These are phyloP conservation scores for Beta vulgaris DNA, from an alignment of 148 eudicot species.

Conservation along the genomic window DNA sequence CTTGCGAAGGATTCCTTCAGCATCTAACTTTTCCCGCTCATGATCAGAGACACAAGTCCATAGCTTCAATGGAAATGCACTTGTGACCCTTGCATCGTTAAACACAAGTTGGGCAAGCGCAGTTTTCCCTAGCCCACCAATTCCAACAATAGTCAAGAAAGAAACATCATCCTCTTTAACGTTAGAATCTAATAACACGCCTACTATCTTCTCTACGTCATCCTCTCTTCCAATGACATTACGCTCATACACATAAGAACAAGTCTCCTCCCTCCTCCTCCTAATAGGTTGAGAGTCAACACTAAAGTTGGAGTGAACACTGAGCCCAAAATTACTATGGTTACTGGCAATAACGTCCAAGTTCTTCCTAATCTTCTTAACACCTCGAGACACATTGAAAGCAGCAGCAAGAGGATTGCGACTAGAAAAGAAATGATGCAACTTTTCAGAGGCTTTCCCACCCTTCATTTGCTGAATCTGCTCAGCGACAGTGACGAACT, in stretches of 20 bases:
- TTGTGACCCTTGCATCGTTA: constrained; percentile 14
- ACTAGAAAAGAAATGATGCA: not conserved
- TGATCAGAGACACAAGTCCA: constrained; percentile 24
- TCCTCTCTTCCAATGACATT: constrained; percentile 25
- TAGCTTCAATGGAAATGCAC: constrained; percentile 3
- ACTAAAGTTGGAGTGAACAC: too few species aligned
- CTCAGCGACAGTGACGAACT: not conserved
- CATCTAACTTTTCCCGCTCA: not conserved
- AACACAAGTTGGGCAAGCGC: constrained; percentile 30
- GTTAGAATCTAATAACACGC: constrained; percentile 14
- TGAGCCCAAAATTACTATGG: not conserved
- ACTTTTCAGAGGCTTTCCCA: not conserved
- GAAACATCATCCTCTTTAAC: not conserved
- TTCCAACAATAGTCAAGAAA: constrained; percentile 30
- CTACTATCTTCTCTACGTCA: constrained; percentile 24
- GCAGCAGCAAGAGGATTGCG: not conserved
- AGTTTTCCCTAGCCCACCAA: constrained; percentile 37
- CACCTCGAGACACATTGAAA: not conserved
- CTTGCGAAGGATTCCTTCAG: not conserved
- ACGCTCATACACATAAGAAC: not conserved
- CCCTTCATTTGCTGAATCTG: not conserved
- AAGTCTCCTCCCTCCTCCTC: not conserved
- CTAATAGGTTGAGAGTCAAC: not conserved
- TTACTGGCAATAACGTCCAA: not conserved
- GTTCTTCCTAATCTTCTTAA: not conserved